A percentile compares a stretch with the other conserved stretches of the same genome.
Conservation (phyloP, 2,329 filamentous ascomycete genomes). For the Penicillium sp. region DNA sequence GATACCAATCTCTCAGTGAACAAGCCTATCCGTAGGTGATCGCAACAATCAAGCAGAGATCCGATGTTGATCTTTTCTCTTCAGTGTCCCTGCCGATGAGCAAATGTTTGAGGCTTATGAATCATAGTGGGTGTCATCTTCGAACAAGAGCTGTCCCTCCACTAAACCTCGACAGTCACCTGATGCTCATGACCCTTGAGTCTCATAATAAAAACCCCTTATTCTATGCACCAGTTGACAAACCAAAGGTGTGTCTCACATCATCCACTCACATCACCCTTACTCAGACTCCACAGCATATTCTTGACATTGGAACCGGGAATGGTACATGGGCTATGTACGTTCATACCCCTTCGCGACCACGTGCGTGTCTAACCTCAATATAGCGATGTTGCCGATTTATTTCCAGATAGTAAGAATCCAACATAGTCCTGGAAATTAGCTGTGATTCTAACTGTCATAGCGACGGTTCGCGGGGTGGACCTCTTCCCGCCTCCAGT, state of each 20-base stretch:
- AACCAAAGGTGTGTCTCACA: neutral
- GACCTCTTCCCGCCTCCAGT: constrained; percentile 20
- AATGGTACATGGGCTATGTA: constrained; percentile 13
- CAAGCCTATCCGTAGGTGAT: neutral
- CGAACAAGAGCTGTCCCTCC: neutral
- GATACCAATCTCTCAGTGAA: constrained; percentile 1
- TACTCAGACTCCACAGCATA: constrained; percentile 1
- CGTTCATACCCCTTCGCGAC: neutral
- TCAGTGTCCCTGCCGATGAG: constrained; percentile 9
- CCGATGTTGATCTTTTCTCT: neutral
- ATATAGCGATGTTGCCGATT: constrained; percentile 11
- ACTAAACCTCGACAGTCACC: constrained; percentile 7
- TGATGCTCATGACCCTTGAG: constrained; percentile 5
- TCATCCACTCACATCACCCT: neutral
- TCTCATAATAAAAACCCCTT: constrained; percentile 6
- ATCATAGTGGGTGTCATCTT: neutral
- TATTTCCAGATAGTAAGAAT: constrained; percentile 5
- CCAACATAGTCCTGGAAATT: neutral
- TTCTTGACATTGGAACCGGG: constrained; percentile 13
- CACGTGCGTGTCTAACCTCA: neutral
- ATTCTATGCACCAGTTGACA: constrained; percentile 4
- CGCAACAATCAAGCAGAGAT: neutral
- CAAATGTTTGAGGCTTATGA: constrained; percentile 12
- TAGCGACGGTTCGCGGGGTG: constrained; percentile 14
- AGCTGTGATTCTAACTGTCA: neutral